phyloP scores from a whole-genome alignment of 805 yeast species.

The Saccharomycopsis babjevae region DNA sequence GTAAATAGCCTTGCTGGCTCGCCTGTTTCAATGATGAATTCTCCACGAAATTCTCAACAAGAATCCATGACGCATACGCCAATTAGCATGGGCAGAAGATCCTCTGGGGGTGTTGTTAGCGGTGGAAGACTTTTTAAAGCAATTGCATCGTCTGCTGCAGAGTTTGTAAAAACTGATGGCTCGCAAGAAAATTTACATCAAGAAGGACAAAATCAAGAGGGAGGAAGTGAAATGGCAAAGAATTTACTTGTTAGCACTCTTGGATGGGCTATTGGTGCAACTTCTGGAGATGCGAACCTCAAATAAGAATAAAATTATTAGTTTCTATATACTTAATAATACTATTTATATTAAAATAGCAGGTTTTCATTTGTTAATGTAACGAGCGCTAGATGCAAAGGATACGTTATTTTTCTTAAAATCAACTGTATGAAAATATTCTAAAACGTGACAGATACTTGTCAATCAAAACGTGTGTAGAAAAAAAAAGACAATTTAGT shows the following conservation, averaged over 20 bases:
- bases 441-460: not conserved
- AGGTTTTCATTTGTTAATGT: not conserved
- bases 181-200: not conserved
- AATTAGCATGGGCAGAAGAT: conserved; percentile 3
- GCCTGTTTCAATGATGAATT: conserved; percentile 11
- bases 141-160: conserved; percentile 16
- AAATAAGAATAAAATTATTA: not conserved
- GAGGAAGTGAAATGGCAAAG: conserved; percentile 33
- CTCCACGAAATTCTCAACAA: conserved; percentile 14
- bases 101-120: conserved; percentile 5
- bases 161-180: conserved; percentile 12
- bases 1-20: conserved; percentile 11
- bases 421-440: too few species aligned
- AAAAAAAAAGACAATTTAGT: not conserved
- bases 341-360: not conserved
- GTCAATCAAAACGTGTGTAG: not conserved
- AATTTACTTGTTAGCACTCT: conserved; percentile 43
- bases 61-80: conserved; percentile 6
- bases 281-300: conserved; percentile 12
- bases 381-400: not conserved
- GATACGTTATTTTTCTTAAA: not conserved
- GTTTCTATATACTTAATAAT: not conserved
- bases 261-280: conserved; percentile 59
- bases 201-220: conserved; percentile 8
- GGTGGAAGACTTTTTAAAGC: conserved; percentile 14